phyloP scores from a whole-genome alignment of 2,329 filamentous ascomycete genomes.

The Dothistroma septosporum region DNA sequence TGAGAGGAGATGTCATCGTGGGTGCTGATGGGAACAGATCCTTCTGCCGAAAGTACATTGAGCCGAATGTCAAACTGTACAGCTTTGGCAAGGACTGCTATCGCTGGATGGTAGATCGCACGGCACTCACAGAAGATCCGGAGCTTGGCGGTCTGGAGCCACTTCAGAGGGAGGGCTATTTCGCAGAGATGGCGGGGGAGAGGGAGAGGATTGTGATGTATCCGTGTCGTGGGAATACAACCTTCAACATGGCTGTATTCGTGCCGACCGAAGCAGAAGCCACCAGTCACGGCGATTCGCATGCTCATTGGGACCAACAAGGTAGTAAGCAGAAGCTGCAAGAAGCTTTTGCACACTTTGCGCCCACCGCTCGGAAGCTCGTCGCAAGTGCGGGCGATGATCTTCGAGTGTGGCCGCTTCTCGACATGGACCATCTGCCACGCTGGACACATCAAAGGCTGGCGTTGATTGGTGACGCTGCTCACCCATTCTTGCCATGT shows the following conservation, averaged over 20 bases:
- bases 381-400: constrained; percentile 37
- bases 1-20: constrained; percentile 29
- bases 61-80: constrained; percentile 19
- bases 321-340: constrained; percentile 38
- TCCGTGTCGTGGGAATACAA: constrained; percentile 44
- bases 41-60: constrained; percentile 8
- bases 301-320: constrained; percentile 36
- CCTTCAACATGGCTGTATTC: constrained; percentile 43
- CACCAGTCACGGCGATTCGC: not conserved
- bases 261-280: not conserved
- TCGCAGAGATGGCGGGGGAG: constrained; percentile 41
- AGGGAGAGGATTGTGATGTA: constrained; percentile 47
- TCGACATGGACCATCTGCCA: constrained; percentile 56
- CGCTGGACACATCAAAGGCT: constrained; percentile 35
- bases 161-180: constrained; percentile 32
- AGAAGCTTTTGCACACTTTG: constrained; percentile 38
- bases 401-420: constrained; percentile 55
- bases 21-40: constrained; percentile 31
- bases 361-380: constrained; percentile 34
- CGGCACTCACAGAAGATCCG: constrained; percentile 40
- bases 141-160: not conserved
- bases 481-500: constrained; percentile 59
- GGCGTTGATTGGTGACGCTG: constrained; percentile 61
- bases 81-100: constrained; percentile 53
- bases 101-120: constrained; percentile 51